phyloP scores from a whole-genome alignment of 306 rosid species.

The Hylodesmum podocarpum region DNA sequence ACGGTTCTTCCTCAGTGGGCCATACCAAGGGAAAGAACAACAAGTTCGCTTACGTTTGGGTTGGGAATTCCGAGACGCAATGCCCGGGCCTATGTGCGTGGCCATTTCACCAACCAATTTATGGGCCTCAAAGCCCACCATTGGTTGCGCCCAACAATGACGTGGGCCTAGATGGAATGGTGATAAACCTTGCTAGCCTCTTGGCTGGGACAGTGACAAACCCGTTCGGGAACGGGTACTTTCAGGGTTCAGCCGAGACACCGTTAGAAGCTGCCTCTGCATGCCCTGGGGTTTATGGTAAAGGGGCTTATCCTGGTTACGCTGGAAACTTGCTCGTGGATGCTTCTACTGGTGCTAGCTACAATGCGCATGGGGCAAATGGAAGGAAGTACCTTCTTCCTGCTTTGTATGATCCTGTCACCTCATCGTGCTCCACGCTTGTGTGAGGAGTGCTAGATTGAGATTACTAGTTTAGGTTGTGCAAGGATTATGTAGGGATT shows the following conservation, averaged over 20 bases:
- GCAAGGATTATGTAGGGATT: not conserved
- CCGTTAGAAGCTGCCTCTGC: constrained; percentile 76
- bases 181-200: constrained; percentile 62
- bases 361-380: constrained; percentile 56
- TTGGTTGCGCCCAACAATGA: constrained; percentile 68
- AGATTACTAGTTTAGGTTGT: not conserved
- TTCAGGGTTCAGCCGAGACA: constrained; percentile 55
- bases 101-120: constrained; percentile 28
- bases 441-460: constrained; percentile 30
- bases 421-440: constrained; percentile 56
- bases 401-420: constrained; percentile 60
- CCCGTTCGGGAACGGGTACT: constrained; percentile 78
- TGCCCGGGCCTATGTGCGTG: constrained; percentile 79
- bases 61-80: constrained; percentile 70
- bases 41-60: constrained; percentile 79
- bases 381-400: constrained; percentile 72
- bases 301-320: constrained; percentile 75
- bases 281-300: constrained; percentile 64
- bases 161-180: constrained; percentile 69
- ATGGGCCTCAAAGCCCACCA: constrained; percentile 61
- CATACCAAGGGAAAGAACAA: constrained; percentile 29
- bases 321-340: constrained; percentile 61
- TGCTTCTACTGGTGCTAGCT: constrained; percentile 60
- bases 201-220: constrained; percentile 78
- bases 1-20: constrained; percentile 33